phyloP scores from a whole-genome alignment of 371 early-diverging fungal species.

The Apophysomyces sp. region DNA sequence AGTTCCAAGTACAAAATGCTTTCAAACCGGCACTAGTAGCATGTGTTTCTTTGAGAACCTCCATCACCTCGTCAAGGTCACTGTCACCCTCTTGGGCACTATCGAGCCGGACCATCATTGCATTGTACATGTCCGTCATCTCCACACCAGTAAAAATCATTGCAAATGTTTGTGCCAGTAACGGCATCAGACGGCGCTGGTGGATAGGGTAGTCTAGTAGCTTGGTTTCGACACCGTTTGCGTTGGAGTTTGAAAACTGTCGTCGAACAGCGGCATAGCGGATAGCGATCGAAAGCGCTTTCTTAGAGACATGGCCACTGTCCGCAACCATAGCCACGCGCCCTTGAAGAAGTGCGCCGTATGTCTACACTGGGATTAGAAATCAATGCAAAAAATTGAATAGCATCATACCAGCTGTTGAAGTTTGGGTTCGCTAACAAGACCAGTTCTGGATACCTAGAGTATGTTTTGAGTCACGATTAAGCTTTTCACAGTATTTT shows the following conservation, averaged over 20 bases:
- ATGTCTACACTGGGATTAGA: conserved; percentile 60
- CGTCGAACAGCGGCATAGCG: conserved; percentile 92
- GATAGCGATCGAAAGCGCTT: conserved; percentile 87
- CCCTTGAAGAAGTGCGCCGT: conserved; percentile 87
- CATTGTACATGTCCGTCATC: conserved; percentile 74
- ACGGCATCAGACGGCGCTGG: conserved; percentile 89
- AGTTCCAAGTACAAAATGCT: conserved; percentile 93
- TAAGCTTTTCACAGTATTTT: neutral
- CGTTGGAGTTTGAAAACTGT: conserved; percentile 67
- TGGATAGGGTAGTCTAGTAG: conserved; percentile 91
- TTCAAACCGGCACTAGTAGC: conserved; percentile 92
- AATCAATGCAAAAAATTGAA: conserved; percentile 13
- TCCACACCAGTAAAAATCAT: conserved; percentile 89
- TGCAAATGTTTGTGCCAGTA: conserved; percentile 91
- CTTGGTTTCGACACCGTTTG: conserved; percentile 73
- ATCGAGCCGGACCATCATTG: conserved; percentile 75
- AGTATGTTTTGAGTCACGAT: neutral
- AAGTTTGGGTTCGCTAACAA: conserved; percentile 65
- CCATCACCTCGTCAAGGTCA: conserved; percentile 68
- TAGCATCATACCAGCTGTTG: conserved; percentile 39
- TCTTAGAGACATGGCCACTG: conserved; percentile 86
- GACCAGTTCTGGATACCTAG: conserved; percentile 64
- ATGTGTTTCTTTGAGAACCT: conserved; percentile 87
- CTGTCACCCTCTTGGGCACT: conserved; percentile 64
- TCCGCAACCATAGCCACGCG: conserved; percentile 91